A percentile compares a stretch with the other conserved stretches of the same genome.
phyloP scores from a whole-genome alignment of 202 grass and related monocot species.

The Eragrostis tef region DNA sequence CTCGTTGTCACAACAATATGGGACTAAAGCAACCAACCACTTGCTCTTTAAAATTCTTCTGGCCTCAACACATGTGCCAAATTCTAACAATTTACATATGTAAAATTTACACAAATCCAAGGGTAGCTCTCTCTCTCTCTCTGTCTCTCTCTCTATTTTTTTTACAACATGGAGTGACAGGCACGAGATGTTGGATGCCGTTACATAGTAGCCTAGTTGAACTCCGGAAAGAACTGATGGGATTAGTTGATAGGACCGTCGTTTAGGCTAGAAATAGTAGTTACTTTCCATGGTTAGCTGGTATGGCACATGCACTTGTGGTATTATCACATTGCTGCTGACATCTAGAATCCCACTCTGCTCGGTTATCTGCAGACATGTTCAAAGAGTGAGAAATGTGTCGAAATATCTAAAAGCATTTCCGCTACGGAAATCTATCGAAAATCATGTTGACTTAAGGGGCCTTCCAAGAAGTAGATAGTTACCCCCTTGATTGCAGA shows the following conservation, averaged over 20 bases:
- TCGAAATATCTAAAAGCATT: background rate
- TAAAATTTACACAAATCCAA: constrained; percentile 21
- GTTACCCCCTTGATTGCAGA: background rate
- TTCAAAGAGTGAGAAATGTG: constrained; percentile 20
- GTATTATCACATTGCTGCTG: constrained; percentile 26
- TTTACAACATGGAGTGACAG: background rate
- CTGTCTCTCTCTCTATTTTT: background rate
- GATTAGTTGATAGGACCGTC: constrained; percentile 21
- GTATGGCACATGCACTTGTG: constrained; percentile 26
- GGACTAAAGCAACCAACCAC: too few species aligned
- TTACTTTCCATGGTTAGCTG: constrained; percentile 33
- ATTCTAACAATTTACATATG: constrained; percentile 6
- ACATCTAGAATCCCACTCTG: constrained; percentile 43
- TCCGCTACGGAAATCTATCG: background rate
- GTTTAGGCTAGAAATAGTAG: constrained; percentile 42
- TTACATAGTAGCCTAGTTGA: constrained; percentile 16
- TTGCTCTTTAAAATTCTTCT: too few species aligned
- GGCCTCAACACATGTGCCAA: too few species aligned
- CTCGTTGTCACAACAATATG: too few species aligned
- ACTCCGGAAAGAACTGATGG: background rate
- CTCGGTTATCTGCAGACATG: constrained; percentile 44
- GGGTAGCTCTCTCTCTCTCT: background rate
- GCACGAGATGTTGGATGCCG: background rate
- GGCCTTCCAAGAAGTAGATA: background rate
- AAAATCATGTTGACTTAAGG: background rate